Conservation (phyloP, 2,329 filamentous ascomycete genomes). For the Phaeosphaeriaceae sp. region DNA sequence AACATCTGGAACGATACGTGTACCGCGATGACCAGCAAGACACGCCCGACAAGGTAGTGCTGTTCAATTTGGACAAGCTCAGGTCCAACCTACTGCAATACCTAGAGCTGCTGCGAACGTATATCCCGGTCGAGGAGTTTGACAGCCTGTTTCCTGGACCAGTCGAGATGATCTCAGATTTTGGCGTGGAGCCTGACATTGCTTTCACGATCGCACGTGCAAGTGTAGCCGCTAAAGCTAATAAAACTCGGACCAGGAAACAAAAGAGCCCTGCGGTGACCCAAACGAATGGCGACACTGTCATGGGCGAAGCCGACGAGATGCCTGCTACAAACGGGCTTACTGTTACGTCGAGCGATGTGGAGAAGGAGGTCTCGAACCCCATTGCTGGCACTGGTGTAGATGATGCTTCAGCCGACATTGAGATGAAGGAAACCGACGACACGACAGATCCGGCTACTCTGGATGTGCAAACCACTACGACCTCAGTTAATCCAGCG, state of each 20-base stretch:
- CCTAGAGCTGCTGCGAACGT: constrained; percentile 84
- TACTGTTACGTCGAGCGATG: neutral
- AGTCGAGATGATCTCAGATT: constrained; percentile 75
- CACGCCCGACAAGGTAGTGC: constrained; percentile 86
- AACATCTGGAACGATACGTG: constrained; percentile 86
- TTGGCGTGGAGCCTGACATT: constrained; percentile 78
- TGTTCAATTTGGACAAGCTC: constrained; percentile 88
- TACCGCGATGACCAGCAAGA: constrained; percentile 76
- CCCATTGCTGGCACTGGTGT: neutral
- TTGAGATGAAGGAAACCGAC: constrained; percentile 50
- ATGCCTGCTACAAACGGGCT: constrained; percentile 10
- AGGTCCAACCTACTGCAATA: constrained; percentile 87
- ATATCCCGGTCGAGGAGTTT: constrained; percentile 77
- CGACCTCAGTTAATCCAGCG: constrained; percentile 65
- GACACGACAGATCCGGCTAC: neutral
- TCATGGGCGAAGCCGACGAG: constrained; percentile 35
- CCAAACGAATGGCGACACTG: constrained; percentile 60
- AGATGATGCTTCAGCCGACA: constrained; percentile 31
- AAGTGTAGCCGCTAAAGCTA: constrained; percentile 64
- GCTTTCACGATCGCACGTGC: constrained; percentile 85
- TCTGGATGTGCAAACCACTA: neutral
- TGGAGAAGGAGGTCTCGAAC: neutral
- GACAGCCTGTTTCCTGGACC: constrained; percentile 79
- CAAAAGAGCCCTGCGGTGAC: constrained; percentile 5
- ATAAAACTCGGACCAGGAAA: constrained; percentile 46